Base-by-base conservation (phyloP, 805 yeast species). In the Diddensiella santjacobensis region DNA sequence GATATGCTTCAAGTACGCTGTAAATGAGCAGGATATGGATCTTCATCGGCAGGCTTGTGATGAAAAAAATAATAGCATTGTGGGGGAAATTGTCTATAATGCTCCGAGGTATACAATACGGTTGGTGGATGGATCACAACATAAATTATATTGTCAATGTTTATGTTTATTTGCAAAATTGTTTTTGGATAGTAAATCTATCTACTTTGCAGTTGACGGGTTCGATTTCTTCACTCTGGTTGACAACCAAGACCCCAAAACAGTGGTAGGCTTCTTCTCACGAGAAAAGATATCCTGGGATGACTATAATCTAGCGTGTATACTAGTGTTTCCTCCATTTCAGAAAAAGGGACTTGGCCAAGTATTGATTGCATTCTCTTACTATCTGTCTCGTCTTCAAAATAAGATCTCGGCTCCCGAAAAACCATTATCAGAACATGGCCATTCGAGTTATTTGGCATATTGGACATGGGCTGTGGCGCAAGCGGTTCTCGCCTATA, bases 201-300 rank as follows among this genome's bases (percentile, higher is more conserved):
- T 91, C 26, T 87, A 81, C 64, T 91, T 84, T 67, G 77, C 81
- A 31, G 79, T 88, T 2, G 90, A 85, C 31, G 76, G 78, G 47
- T 91, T 85, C 65, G 90, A 86, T 52, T 87, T 88, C 64, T 93
- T 81, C 63, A 74, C 88, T 5, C 59, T 68, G 2, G 47, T 58
- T 5, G 70, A 67, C 31, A 58, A 57, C 13, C 40, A 36, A 2
- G 24, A 40, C 2, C 17, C 39, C 3, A 67, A 56, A 17, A 63
- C 69, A 45, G 90, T 91, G 1, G 82, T 90, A 83, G 99, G 97
- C 1, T 93, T 88, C 62, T 93, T 88, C 60, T 89, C 97, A 11
- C 86, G 87, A 57, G 99, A 93, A 60, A 69, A 84, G 39, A 69
- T 84, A 0, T 82, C 96, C 0, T 74, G 76, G 65, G 91, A 86